Conservation (phyloP, 2,329 filamentous ascomycete genomes). For the Byssothecium circinans region DNA sequence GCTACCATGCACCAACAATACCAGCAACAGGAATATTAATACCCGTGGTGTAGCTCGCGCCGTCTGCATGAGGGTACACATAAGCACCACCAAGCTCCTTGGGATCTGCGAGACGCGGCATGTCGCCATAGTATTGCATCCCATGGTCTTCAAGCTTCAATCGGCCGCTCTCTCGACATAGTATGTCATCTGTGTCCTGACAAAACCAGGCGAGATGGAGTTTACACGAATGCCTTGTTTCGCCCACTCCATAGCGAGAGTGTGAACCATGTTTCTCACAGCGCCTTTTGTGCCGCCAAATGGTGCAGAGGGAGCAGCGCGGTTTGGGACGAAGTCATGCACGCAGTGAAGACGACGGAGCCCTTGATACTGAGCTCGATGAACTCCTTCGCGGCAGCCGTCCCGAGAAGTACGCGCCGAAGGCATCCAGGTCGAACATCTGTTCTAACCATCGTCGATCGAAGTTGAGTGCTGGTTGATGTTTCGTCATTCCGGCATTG, state of each 20-base stretch:
- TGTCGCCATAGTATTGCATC: slow-evolving; percentile 58
- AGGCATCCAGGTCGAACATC: slow-evolving; percentile 54
- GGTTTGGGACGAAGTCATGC: slow-evolving; percentile 55
- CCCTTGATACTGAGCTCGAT: slow-evolving; percentile 52
- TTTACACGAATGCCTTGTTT: slow-evolving; percentile 80
- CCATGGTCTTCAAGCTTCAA: slow-evolving; percentile 56
- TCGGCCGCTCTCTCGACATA: slow-evolving; percentile 54
- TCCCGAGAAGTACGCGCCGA: slow-evolving; percentile 51
- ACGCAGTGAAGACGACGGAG: slow-evolving; percentile 53
- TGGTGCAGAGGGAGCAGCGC: slow-evolving; percentile 55
- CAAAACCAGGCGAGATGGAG: slow-evolving; percentile 82
- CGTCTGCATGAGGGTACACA: slow-evolving; percentile 52
- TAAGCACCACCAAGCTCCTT: slow-evolving; percentile 56
- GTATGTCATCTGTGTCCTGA: slow-evolving; percentile 68
- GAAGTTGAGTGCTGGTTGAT: slow-evolving; percentile 56
- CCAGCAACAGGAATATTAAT: slow-evolving; percentile 55
- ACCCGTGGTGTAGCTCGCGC: slow-evolving; percentile 52
- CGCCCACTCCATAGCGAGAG: slow-evolving; percentile 81
- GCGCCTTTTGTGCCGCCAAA: slow-evolving; percentile 50
- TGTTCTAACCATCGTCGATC: slow-evolving; percentile 52
- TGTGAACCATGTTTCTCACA: slow-evolving; percentile 48
- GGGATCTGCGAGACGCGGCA: slow-evolving; percentile 55
- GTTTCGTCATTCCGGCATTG: slow-evolving; percentile 56
- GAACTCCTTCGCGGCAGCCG: slow-evolving; percentile 50
- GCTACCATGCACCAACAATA: slow-evolving; percentile 49